phyloP scores from a whole-genome alignment of 2,329 filamentous ascomycete species.

The Pestalotiopsis sp. region DNA sequence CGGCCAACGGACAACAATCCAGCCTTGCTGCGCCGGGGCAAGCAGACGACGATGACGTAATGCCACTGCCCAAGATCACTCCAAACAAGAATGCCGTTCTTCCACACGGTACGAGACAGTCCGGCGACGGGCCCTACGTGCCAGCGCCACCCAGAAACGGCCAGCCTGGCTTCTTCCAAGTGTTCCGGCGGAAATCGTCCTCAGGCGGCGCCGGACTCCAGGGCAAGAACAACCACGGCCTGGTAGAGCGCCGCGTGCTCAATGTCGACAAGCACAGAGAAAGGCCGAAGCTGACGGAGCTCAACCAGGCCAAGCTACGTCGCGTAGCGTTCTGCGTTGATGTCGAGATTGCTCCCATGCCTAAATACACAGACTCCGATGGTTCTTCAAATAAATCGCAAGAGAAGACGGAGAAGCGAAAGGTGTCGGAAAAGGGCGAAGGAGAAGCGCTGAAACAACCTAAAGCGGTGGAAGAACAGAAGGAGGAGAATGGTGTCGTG shows the following conservation, averaged over 20 bases:
- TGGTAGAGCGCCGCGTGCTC: slow-evolving; percentile 80
- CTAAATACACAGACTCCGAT: slow-evolving; percentile 71
- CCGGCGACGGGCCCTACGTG: slow-evolving; percentile 69
- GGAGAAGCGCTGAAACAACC: slow-evolving; percentile 74
- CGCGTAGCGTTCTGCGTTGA: slow-evolving; percentile 96
- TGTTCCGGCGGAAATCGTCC: slow-evolving; percentile 81
- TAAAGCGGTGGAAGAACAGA: slow-evolving; percentile 61
- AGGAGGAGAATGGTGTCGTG: slow-evolving; percentile 47
- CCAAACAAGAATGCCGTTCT: slow-evolving; percentile 62
- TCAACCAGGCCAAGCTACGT: slow-evolving; percentile 79
- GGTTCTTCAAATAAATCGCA: slow-evolving; percentile 50
- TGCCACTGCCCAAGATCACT: slow-evolving; percentile 50
- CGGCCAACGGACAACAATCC: slow-evolving; percentile 33
- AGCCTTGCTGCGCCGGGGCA: slow-evolving; percentile 31
- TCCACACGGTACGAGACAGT: slow-evolving; percentile 55
- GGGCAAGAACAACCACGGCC: slow-evolving; percentile 60
- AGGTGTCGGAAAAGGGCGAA: slow-evolving; percentile 70
- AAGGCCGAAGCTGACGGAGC: slow-evolving; percentile 76
- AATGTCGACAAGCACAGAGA: slow-evolving; percentile 84
- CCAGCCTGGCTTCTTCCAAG: slow-evolving; percentile 76
- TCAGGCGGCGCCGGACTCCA: slow-evolving; percentile 56
- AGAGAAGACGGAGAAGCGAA: slow-evolving; percentile 65
- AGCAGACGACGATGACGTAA: slow-evolving; percentile 38
- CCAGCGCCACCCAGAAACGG: slow-evolving; percentile 73
- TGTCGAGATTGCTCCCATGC: slow-evolving; percentile 91